These are phyloP conservation scores for Talaromyces funiculosus DNA, from an alignment of 2,329 filamentous ascomycete genomes.

Conservation along the genomic window DNA sequence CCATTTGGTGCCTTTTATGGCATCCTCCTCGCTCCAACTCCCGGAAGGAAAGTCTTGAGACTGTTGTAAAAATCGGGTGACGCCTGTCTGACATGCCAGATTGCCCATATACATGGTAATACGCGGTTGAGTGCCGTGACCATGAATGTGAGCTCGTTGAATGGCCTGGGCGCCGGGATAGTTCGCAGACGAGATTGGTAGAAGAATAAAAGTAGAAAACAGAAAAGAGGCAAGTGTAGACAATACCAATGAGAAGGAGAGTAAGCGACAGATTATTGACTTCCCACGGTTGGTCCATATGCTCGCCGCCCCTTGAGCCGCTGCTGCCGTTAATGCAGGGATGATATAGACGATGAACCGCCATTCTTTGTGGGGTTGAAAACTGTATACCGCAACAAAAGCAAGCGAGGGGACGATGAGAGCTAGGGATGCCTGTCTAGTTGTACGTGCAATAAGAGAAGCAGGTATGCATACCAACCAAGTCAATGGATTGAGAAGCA, in stretches of 20 bases:
- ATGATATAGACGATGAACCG: slow-evolving; percentile 89
- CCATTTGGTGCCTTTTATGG: slow-evolving; percentile 36
- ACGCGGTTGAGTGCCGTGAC: slow-evolving; percentile 21
- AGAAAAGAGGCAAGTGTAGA: slow-evolving; percentile 58
- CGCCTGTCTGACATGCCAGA: slow-evolving; percentile 58
- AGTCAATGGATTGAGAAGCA: slow-evolving; percentile 73
- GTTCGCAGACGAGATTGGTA: slow-evolving; percentile 78
- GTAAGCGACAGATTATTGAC: slow-evolving; percentile 49
- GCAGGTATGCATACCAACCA: slow-evolving; percentile 49
- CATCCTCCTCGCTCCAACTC: slow-evolving; percentile 13
- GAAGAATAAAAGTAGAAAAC: slow-evolving; percentile 62
- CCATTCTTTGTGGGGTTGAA: slow-evolving; percentile 92
- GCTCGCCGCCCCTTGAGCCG: slow-evolving; percentile 67
- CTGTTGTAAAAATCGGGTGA: slow-evolving; percentile 54
- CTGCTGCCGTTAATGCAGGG: slow-evolving; percentile 71
- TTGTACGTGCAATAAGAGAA: slow-evolving; percentile 49
- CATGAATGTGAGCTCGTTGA: slow-evolving; percentile 32
- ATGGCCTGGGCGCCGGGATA: slow-evolving; percentile 89
- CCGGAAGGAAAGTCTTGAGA: slow-evolving; percentile 16
- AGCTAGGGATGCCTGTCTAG: slow-evolving; percentile 47
- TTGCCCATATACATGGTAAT: slow-evolving; percentile 53
- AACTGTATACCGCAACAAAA: slow-evolving; percentile 75
- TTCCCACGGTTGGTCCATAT: slow-evolving; percentile 63
- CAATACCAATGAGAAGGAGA: slow-evolving; percentile 51
- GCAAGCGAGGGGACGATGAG: slow-evolving; percentile 60